Percentiles rank a stretch among this genome's conserved stretches.
Conservation (phyloP, 2,329 filamentous ascomycete genomes). For the Aspergillus sp. region DNA sequence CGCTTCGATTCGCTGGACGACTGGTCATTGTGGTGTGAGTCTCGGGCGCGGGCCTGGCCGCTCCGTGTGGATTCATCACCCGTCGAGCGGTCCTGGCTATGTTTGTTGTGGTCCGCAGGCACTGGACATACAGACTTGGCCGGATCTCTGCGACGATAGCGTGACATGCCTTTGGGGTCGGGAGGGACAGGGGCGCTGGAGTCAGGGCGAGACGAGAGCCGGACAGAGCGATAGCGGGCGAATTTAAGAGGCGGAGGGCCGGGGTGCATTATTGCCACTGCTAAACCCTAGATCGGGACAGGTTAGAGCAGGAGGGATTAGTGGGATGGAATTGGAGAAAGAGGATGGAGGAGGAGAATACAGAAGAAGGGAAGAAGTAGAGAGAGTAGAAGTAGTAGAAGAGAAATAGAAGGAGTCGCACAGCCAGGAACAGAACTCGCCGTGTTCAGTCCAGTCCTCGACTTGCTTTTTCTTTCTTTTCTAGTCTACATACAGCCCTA, state of each 20-base stretch:
- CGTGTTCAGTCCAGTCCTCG: too few species aligned
- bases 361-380: background rate
- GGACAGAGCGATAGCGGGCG: slow-evolving; percentile 51
- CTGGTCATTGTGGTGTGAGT: too few species aligned
- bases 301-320: background rate
- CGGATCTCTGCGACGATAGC: slow-evolving; percentile 18
- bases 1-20: slow-evolving; percentile 14
- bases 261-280: too few species aligned
- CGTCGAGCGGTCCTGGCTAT: background rate
- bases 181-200: slow-evolving; percentile 11
- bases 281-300: too few species aligned
- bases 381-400: background rate
- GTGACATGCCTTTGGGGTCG: slow-evolving; percentile 23
- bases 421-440: background rate
- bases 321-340: background rate
- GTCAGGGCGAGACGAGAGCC: slow-evolving; percentile 19
- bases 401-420: background rate
- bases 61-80: too few species aligned
- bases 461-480: too few species aligned
- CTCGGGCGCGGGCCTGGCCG: too few species aligned
- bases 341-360: background rate
- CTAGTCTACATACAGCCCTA: background rate
- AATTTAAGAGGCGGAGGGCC: slow-evolving; percentile 34
- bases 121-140: background rate
- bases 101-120: background rate